Base-by-base conservation (phyloP, 169 alveolate species). In the Plasmodium chabaudi region DNA sequence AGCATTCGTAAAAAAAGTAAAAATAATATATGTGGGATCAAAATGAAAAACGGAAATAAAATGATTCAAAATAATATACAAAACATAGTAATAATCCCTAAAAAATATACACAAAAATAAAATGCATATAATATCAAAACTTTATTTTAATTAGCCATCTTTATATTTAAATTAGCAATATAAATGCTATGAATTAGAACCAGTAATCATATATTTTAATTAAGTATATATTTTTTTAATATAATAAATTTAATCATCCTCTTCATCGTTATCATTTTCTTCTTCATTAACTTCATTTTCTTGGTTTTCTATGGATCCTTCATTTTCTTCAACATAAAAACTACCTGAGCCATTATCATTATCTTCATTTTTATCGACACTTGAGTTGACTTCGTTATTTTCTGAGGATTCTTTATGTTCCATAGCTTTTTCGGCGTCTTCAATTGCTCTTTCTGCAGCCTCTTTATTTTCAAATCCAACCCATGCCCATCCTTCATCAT, bases 401-500 rank as follows among this genome's bases (percentile, higher is more conserved):
- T 82, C 79, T 6, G 15, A 44, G 42, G 53, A 46, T 44, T 55
- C 64, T 4, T 57, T 55, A 42, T 86, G 68, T 51, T 68, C 87
- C 23, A 47, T 25, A 21, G 64, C 79, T 46, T 25, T 72, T 86
- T 69, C 94, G 27, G 72, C 72, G 46, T 64, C 92, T 84, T 63
- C 88, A 44, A 56, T 75, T 88, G 89, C 77, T 69, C 82, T 67
- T 84, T 53, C 73, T 73, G 91, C 92, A 57, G 94, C 74, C 79
- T 92, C 82, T 51, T 93, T 21, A 39, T 34, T 60, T 44, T 92
- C 89, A 90, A 88, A 94, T 39, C 95, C 96, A 55, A 94, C 94
- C 86, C 93, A 92, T 1, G 96, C 96, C 96, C 96, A 94, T 63
- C 96, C 95, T 27, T 71, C 82, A 88, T 94, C 91, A 57, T 88